These are phyloP conservation scores for Scalesia atractyloides DNA, from an alignment of 129 eudicot species.

Conservation along the genomic window DNA sequence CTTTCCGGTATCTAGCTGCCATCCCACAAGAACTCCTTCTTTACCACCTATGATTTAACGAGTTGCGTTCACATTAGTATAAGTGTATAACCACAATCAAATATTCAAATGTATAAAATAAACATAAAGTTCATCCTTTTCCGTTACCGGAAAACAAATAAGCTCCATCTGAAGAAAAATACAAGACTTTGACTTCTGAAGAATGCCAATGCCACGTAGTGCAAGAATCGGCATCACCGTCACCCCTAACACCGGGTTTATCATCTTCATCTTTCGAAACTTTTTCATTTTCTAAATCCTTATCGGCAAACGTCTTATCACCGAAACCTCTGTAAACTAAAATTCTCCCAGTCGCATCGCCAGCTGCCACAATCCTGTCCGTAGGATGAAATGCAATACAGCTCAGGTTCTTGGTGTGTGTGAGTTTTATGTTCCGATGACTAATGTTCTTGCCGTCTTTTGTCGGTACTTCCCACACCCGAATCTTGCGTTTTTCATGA, in stretches of 20 bases:
- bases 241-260: conserved; percentile 76
- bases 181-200: conserved; percentile 73
- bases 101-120: not conserved
- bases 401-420: conserved; percentile 65
- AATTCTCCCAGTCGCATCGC: conserved; percentile 91
- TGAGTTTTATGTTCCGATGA: conserved; percentile 60
- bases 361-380: conserved; percentile 80
- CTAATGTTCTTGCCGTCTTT: conserved; percentile 49
- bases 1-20: conserved; percentile 97
- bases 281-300: conserved; percentile 32
- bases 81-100: not conserved
- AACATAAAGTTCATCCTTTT: not conserved
- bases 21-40: conserved; percentile 92
- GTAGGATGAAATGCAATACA: conserved; percentile 90
- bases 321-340: conserved; percentile 93
- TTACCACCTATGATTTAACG: conserved; percentile 59
- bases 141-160: conserved; percentile 83
- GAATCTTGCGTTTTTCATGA: conserved; percentile 57
- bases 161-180: conserved; percentile 94
- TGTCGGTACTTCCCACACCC: conserved; percentile 81
- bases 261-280: conserved; percentile 53
- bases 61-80: not conserved
- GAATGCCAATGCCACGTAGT: conserved; percentile 99
- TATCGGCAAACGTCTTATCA: conserved; percentile 39
- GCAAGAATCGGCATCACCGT: conserved; percentile 87